A percentile compares a stretch with the other conserved stretches of the same genome.
Conservation (phyloP, 371 early-diverging fungal genomes). For the Haplosporangium sp. region DNA sequence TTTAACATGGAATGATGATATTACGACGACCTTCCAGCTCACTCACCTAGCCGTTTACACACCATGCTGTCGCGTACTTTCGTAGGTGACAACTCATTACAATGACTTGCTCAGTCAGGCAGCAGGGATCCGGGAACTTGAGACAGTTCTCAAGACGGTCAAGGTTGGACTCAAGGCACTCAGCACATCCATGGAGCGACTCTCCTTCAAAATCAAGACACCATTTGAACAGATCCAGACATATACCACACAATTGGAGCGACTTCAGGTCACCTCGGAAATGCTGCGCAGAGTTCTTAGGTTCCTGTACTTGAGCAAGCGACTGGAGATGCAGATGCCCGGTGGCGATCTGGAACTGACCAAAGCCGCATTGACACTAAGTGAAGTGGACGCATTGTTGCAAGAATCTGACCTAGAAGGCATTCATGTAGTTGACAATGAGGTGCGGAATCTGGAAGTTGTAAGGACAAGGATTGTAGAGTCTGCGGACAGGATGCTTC, state of each 20-base stretch:
- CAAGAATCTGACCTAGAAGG: slow-evolving; percentile 73
- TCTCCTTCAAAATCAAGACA: slow-evolving; percentile 68
- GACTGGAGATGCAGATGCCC: slow-evolving; percentile 72
- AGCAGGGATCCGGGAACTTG: slow-evolving; percentile 75
- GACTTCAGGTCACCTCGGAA: slow-evolving; percentile 72
- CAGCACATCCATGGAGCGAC: slow-evolving; percentile 69
- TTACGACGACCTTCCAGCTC: too few species aligned
- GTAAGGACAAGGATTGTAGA: slow-evolving; percentile 60
- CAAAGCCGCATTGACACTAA: slow-evolving; percentile 67
- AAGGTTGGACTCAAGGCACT: slow-evolving; percentile 65
- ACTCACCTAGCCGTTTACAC: too few species aligned
- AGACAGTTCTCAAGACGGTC: slow-evolving; percentile 65
- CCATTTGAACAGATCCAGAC: slow-evolving; percentile 71
- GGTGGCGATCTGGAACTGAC: slow-evolving; percentile 65
- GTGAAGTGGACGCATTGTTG: slow-evolving; percentile 66
- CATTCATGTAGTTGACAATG: slow-evolving; percentile 71
- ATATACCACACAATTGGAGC: slow-evolving; percentile 71
- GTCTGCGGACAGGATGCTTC: slow-evolving; percentile 67
- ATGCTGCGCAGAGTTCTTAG: slow-evolving; percentile 73
- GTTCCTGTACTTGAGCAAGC: slow-evolving; percentile 69
- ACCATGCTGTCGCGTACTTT: background rate
- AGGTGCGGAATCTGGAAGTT: slow-evolving; percentile 60
- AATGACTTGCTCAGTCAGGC: slow-evolving; percentile 78
- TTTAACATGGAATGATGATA: too few species aligned
- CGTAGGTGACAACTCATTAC: slow-evolving; percentile 77